Percentiles rank a stretch among this genome's conserved stretches.
Evolutionary conservation across 805 yeast species (phyloP).

Genomic region (Candida peoriensis): DNA sequence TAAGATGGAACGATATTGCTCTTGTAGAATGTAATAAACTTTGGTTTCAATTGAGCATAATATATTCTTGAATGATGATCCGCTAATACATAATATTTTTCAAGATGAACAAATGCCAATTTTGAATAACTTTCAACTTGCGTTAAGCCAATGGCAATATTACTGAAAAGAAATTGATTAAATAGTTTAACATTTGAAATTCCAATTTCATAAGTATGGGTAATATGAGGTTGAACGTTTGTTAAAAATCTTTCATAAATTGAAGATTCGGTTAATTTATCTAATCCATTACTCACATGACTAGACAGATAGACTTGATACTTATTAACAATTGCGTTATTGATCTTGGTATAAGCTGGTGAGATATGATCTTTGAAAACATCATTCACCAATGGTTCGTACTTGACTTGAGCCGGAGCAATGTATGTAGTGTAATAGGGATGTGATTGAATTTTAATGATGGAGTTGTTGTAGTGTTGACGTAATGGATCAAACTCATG

Average conservation of each 20-base stretch:
- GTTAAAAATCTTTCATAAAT: background rate
- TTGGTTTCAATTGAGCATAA: too few species aligned
- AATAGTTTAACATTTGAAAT: background rate
- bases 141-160: conserved; percentile 2
- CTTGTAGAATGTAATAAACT: too few species aligned
- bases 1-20: too few species aligned
- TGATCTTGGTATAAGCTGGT: conserved; percentile 8
- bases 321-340: conserved; percentile 2
- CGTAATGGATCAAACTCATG: conserved; percentile 20
- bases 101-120: too few species aligned
- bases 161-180: background rate
- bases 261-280: conserved; percentile 8
- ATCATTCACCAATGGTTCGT: conserved; percentile 4
- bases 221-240: background rate
- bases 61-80: too few species aligned
- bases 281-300: conserved; percentile 7
- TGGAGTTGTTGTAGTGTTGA: conserved; percentile 9
- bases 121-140: background rate
- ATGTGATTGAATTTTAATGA: conserved; percentile 4
- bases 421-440: conserved; percentile 18
- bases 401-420: conserved; percentile 13
- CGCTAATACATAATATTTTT: too few species aligned
- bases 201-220: background rate
- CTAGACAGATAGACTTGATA: conserved; percentile 12
- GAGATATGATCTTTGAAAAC: conserved; percentile 7